A percentile compares a stretch with the other conserved stretches of the same genome.
phyloP scores from a whole-genome alignment of 805 yeast species.

The Cyberlindnera maritima region DNA sequence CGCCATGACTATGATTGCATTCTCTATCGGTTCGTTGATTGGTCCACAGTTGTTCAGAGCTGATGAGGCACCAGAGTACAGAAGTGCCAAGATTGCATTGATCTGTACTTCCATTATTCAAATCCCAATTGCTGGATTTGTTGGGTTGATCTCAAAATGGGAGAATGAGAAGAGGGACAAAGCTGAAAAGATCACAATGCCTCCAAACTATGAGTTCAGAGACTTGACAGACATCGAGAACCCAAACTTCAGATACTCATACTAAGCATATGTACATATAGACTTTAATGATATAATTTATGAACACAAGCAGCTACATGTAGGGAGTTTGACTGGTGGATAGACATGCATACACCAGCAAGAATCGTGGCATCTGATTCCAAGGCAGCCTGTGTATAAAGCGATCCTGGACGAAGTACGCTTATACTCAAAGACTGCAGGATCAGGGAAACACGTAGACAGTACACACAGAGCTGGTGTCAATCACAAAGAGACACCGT shows the following conservation, averaged over 20 bases:
- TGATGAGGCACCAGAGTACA: constrained; percentile 49
- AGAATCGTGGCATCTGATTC: no score
- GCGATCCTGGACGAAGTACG: no score
- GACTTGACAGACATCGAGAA: constrained; percentile 63
- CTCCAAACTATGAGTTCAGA: constrained; percentile 42
- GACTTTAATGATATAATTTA: no score
- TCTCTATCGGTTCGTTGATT: constrained; percentile 54
- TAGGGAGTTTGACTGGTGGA: no score
- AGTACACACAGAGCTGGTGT: no score
- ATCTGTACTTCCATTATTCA: constrained; percentile 48
- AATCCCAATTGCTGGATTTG: constrained; percentile 40
- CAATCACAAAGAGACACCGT: no score
- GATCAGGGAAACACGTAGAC: no score
- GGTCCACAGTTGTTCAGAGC: constrained; percentile 64
- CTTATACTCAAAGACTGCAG: no score
- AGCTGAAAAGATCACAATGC: constrained; percentile 31
- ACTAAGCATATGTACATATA: constrained; percentile 5
- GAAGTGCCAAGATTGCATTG: constrained; percentile 56
- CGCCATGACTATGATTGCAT: constrained; percentile 55
- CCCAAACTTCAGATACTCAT: constrained; percentile 50
- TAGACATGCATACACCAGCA: no score
- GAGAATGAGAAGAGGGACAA: constrained; percentile 53
- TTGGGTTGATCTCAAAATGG: constrained; percentile 41
- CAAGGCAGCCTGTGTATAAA: no score
- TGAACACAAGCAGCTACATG: no score